Conservation (phyloP, 2,329 filamentous ascomycete species). For the Trichoderma pleuroti region DNA sequence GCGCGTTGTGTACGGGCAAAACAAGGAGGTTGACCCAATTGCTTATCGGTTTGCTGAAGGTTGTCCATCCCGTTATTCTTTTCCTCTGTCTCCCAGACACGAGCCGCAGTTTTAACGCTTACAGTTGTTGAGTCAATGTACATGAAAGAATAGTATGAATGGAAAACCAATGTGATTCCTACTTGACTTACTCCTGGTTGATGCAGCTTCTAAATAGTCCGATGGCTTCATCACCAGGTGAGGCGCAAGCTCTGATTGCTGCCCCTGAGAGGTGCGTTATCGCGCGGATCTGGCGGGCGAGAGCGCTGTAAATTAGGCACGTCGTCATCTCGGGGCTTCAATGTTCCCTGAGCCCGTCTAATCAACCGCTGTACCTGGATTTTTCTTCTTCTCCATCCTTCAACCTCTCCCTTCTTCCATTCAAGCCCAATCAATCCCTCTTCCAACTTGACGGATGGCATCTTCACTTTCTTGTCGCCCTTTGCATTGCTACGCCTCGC, state of each 20-base stretch:
- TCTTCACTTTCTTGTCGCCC: not conserved
- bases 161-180: no score
- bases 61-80: not conserved
- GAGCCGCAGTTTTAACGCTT: not conserved
- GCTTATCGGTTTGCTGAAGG: not conserved
- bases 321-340: slow-evolving; percentile 7
- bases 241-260: not conserved
- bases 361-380: not conserved
- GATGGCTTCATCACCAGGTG: not conserved
- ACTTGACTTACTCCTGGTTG: not conserved
- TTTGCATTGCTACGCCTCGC: not conserved
- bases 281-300: slow-evolving; percentile 9
- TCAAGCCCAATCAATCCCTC: not conserved
- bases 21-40: not conserved
- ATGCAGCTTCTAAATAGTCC: not conserved
- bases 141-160: no score
- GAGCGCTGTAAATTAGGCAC: slow-evolving; percentile 16
- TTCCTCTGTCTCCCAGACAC: not conserved
- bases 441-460: not conserved
- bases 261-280: slow-evolving; percentile 17
- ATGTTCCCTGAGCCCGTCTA: not conserved
- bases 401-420: not conserved
- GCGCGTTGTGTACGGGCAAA: not conserved
- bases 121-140: not conserved
- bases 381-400: not conserved